phyloP scores from a whole-genome alignment of 1,139 yeast genomes.

The Yamadazyma buinensis region DNA sequence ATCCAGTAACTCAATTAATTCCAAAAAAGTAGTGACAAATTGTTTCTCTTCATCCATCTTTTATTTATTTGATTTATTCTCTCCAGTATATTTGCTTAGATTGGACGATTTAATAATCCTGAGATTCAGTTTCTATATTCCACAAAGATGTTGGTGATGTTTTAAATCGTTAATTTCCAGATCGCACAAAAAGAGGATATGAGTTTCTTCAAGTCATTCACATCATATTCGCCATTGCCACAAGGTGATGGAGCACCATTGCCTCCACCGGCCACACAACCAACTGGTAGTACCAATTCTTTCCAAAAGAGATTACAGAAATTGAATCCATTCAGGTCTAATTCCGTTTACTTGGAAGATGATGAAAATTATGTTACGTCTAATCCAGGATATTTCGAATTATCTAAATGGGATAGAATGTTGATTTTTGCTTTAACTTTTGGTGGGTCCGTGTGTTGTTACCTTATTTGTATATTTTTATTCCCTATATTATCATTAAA shows the following conservation, averaged over 20 bases:
- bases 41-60: conserved; percentile 18
- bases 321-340: conserved; percentile 39
- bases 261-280: conserved; percentile 38
- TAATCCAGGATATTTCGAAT: conserved; percentile 44
- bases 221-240: conserved; percentile 27
- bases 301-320: conserved; percentile 29
- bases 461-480: conserved; percentile 49
- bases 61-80: conserved; percentile 39
- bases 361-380: conserved; percentile 44
- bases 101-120: no score
- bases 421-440: conserved; percentile 53
- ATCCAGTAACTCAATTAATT: conserved; percentile 16
- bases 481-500: conserved; percentile 54
- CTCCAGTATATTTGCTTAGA: no score
- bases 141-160: no score
- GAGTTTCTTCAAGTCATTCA: conserved; percentile 39
- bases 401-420: conserved; percentile 59
- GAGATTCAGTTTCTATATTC: no score
- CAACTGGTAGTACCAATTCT: conserved; percentile 11
- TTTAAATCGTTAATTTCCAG: no score
- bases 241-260: conserved; percentile 36
- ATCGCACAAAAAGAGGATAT: no score
- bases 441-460: conserved; percentile 53
- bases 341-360: conserved; percentile 38
- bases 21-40: conserved; percentile 33